phyloP scores from a whole-genome alignment of 768 basidiomycete species.

The Psilocybe azurescens region DNA sequence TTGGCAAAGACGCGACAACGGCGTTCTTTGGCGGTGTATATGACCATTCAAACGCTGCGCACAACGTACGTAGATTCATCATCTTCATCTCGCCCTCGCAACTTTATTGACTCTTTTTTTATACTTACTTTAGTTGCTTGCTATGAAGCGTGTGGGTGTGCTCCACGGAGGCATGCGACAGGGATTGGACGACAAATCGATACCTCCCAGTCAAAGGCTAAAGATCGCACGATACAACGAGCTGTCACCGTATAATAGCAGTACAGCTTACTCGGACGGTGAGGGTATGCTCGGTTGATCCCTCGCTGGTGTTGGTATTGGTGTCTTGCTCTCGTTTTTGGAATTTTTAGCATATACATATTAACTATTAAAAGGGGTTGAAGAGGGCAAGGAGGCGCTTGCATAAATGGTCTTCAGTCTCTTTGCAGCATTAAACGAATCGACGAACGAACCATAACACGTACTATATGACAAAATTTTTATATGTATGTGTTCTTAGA shows the following conservation, averaged over 20 bases:
- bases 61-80: conserved; percentile 40
- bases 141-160: conserved; percentile 67
- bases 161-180: conserved; percentile 55
- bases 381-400: neutral
- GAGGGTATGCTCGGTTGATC: conserved; percentile 43
- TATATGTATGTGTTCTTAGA: no score
- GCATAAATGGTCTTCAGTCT: neutral
- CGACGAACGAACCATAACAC: no score
- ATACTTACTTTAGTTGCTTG: conserved; percentile 41
- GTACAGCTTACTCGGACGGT: conserved; percentile 61
- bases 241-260: conserved; percentile 57
- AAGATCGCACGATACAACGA: conserved; percentile 72
- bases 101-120: conserved; percentile 59
- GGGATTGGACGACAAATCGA: conserved; percentile 61
- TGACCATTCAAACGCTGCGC: conserved; percentile 65
- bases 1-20: conserved; percentile 91
- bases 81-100: conserved; percentile 43
- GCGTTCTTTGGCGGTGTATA: conserved; percentile 88
- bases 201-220: conserved; percentile 77
- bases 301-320: neutral
- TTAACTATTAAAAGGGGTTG: neutral
- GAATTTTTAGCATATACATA: neutral
- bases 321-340: neutral
- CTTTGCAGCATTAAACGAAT: no score
- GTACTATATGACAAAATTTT: no score